Evolutionary conservation across 768 basidiomycete species (phyloP), one percentile per base, ranked within the genome.

Genomic region (Pisolithus marmoratus): DNA sequence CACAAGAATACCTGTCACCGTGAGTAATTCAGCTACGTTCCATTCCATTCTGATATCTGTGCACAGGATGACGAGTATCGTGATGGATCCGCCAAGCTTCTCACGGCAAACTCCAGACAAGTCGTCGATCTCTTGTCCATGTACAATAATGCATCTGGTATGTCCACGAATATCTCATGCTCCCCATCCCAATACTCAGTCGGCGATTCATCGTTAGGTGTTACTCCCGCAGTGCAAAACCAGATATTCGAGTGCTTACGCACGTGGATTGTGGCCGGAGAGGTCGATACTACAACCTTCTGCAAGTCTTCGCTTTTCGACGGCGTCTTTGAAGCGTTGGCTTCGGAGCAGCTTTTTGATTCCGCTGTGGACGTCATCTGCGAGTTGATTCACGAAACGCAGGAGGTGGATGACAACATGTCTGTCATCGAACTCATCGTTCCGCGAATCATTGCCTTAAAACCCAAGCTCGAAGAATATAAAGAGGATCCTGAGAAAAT

Each of bases 341-440:
- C 76, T 4, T 85, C 85, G 3, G 90, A 94, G 17, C 80, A 83
- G 41, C 77, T 98, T n/a, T 98, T 98, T 64, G 96, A 99, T 60
- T 68, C 85, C 7, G 94, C 93, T 2, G 91, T 94, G 37, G 89
- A 96, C 54, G 85, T 90, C 34, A 77, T 98, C 53, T 94, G 91
- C 67, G 93, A 96, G 65, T 72, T 97, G 60, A 92, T 98, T 49
- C 96, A 98, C 69, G 96, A 99, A 68, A 98, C 96, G 0, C 94
- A 97, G 69, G 96, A 99, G 69, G 79, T 96, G 27, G 88, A 95
- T 54, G 95, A 97, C 27, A 94, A 92, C 63, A 90, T 94, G 83
- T 70, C 80, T 20, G 82, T 89, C 57, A 94, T 98, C 60, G 79
- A 96, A 62, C 74, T 85, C 54, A 85, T 99, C 51, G 84, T 98